Conservation (phyloP, 1,284 basidiomycete genomes). For the Papiliotrema nemorosa region DNA sequence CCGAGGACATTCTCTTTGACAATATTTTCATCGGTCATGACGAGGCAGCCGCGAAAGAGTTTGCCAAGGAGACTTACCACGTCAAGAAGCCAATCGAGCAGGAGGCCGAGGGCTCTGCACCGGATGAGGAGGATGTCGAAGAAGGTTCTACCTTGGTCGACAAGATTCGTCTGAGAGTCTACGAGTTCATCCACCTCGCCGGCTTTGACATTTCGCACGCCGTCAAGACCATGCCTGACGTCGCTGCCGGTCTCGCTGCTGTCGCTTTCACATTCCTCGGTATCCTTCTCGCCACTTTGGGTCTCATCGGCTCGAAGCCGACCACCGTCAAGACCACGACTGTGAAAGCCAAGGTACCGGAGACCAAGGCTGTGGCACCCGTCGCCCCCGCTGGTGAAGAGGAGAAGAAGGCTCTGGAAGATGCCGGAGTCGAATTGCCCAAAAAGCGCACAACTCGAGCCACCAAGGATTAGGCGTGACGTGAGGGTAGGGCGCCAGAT, state of each 20-base stretch:
- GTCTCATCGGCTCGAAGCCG: conserved; percentile 61
- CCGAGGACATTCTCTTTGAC: conserved; percentile 91
- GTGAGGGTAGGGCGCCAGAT: background rate
- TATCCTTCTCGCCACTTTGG: conserved; percentile 73
- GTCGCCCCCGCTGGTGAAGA: conserved; percentile 27
- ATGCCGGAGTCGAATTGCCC: conserved; percentile 19
- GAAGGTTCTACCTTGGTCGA: conserved; percentile 35
- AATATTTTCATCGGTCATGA: conserved; percentile 94
- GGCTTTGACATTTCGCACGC: conserved; percentile 54
- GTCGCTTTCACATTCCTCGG: conserved; percentile 73
- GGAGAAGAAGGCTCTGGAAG: conserved; percentile 23
- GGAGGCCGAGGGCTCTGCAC: conserved; percentile 52
- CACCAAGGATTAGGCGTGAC: conserved; percentile 4
- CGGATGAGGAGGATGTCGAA: conserved; percentile 51
- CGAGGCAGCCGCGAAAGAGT: conserved; percentile 68
- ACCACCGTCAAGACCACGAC: conserved; percentile 44
- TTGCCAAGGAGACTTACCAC: conserved; percentile 79
- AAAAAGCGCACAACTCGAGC: conserved; percentile 27
- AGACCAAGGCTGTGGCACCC: conserved; percentile 23
- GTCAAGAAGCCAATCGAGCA: conserved; percentile 62
- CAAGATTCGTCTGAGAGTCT: conserved; percentile 41
- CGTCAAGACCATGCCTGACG: conserved; percentile 78
- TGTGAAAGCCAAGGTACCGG: conserved; percentile 24
- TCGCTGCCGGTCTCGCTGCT: conserved; percentile 69
- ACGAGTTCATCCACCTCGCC: conserved; percentile 44